Percentiles rank a stretch among this genome's conserved stretches.
Evolutionary conservation across 163 green algal species (phyloP).

Genomic region (Scenedesmus sp.): DNA sequence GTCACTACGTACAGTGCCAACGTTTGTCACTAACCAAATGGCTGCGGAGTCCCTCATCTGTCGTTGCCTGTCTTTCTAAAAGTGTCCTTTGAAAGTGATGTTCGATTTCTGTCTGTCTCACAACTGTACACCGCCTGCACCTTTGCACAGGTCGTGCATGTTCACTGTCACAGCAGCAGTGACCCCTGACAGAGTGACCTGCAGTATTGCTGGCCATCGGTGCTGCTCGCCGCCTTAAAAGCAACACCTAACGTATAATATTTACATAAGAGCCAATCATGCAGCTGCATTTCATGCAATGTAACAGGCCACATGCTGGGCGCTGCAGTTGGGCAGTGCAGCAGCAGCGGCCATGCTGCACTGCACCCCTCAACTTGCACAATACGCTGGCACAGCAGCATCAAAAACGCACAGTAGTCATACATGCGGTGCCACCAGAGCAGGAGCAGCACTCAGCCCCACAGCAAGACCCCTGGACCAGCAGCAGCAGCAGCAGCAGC

Average conservation of each 20-base stretch:
- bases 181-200: too few relatives aligned
- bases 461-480: not conserved
- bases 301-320: not conserved
- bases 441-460: not conserved
- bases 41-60: not conserved
- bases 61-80: not conserved
- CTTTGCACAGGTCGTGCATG: too few relatives aligned
- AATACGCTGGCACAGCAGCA: not conserved
- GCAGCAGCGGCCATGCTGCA: not conserved
- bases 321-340: not conserved
- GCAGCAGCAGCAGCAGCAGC: not conserved
- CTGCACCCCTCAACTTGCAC: not conserved
- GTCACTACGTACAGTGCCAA: not conserved
- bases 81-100: not conserved
- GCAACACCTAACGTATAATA: not conserved
- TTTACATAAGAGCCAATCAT: not conserved
- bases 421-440: not conserved
- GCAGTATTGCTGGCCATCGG: too few relatives aligned
- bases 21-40: conserved; percentile 18
- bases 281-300: not conserved
- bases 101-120: not conserved
- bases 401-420: not conserved
- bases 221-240: not conserved
- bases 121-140: too few relatives aligned
- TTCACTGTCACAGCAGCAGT: too few relatives aligned